Percentiles rank a stretch among this genome's conserved stretches.
phyloP scores from a whole-genome alignment of 1,284 basidiomycete species.

The Marasmius sp. region DNA sequence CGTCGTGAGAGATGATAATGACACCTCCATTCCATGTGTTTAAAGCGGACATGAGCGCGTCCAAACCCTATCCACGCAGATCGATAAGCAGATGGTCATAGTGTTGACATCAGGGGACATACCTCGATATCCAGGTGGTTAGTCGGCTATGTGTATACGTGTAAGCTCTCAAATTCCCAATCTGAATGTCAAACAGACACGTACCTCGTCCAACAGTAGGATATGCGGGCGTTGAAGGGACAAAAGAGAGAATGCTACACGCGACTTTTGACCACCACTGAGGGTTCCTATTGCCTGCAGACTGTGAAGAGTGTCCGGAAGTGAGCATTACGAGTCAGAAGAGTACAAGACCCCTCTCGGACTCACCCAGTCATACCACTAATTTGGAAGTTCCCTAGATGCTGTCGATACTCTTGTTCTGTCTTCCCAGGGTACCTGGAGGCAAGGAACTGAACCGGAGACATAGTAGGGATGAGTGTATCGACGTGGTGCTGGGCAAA shows the following conservation, averaged over 20 bases:
- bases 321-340: conserved; percentile 4
- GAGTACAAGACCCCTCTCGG: conserved; percentile 2
- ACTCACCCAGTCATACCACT: conserved; percentile 89
- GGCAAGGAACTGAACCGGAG: conserved; percentile 91
- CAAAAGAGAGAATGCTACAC: conserved; percentile 94
- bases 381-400: conserved; percentile 98
- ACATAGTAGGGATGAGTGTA: conserved; percentile 81
- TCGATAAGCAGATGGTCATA: not conserved
- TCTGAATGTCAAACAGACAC: conserved; percentile 16
- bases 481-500: conserved; percentile 99
- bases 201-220: conserved; percentile 85
- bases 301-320: conserved; percentile 31
- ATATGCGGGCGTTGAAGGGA: conserved; percentile 89
- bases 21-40: conserved; percentile 95
- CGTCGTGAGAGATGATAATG: conserved; percentile 92
- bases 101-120: conserved; percentile 13
- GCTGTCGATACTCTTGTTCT: conserved; percentile 94
- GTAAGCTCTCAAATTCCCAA: conserved; percentile 7
- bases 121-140: conserved; percentile 97
- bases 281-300: conserved; percentile 80
- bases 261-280: conserved; percentile 96
- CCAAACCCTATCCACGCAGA: conserved; percentile 67
- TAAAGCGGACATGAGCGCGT: conserved; percentile 90
- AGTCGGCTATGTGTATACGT: conserved; percentile 64
- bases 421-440: conserved; percentile 91